These are phyloP conservation scores for Grigorovia humatica DNA, from an alignment of 805 yeast genomes.

Conservation along the genomic window DNA sequence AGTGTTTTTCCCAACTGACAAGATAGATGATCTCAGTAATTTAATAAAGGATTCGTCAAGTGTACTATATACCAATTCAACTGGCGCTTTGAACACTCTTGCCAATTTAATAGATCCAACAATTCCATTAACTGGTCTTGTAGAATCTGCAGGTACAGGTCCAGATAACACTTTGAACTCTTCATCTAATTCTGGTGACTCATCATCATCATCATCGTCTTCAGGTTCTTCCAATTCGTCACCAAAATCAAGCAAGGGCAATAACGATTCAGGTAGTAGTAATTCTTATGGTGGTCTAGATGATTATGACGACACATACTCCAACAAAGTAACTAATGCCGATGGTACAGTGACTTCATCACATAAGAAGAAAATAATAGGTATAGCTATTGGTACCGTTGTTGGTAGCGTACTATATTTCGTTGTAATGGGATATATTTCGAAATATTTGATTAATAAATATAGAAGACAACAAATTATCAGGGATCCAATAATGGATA, in stretches of 20 bases:
- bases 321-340: conserved; percentile 3
- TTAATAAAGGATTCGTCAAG: conserved; percentile 44
- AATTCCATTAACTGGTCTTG: conserved; percentile 24
- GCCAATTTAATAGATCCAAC: conserved; percentile 57
- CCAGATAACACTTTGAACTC: not conserved
- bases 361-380: conserved; percentile 46
- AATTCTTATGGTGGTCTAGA: conserved; percentile 2
- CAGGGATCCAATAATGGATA: conserved; percentile 13
- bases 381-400: conserved; percentile 75
- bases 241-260: conserved; percentile 39
- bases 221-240: conserved; percentile 15
- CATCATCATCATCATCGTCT: not conserved
- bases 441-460: conserved; percentile 40
- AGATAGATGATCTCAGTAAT: conserved; percentile 41
- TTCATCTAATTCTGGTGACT: not conserved
- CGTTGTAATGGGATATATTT: conserved; percentile 45
- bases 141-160: not conserved
- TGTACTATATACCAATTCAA: conserved; percentile 47
- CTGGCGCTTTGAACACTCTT: conserved; percentile 42
- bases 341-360: conserved; percentile 12
- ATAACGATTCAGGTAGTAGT: conserved; percentile 1
- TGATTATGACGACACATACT: conserved; percentile 14
- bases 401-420: conserved; percentile 65
- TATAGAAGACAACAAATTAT: conserved; percentile 12
- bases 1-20: conserved; percentile 60